Conservation (phyloP, 1,284 basidiomycete species). For the Flammula alnicola region DNA sequence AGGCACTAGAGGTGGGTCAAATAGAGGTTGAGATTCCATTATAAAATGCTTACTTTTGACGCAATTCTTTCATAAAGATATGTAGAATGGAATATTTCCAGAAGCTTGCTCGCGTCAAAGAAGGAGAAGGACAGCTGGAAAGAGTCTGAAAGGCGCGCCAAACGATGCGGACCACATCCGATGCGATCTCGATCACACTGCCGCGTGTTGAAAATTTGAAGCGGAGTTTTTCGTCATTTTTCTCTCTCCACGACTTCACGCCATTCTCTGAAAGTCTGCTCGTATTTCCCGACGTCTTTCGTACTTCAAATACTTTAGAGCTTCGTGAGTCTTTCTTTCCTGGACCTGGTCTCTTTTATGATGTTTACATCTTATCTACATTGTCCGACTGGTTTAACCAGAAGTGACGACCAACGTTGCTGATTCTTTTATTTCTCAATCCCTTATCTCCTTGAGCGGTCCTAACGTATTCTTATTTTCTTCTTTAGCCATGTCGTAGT, state of each 20-base stretch:
- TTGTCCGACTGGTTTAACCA: constrained; percentile 68
- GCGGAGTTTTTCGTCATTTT: constrained; percentile 31
- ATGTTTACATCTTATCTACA: constrained; percentile 81
- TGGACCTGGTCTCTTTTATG: constrained; percentile 23
- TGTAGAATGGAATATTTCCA: neutral
- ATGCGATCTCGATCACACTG: constrained; percentile 15
- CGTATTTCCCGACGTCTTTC: neutral
- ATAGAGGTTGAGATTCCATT: neutral
- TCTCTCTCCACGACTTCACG: neutral
- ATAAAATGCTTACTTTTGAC: neutral
- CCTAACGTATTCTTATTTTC: constrained; percentile 14
- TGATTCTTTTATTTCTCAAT: constrained; percentile 35
- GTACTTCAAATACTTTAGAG: neutral
- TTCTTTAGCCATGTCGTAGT: constrained; percentile 18
- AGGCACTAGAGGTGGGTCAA: constrained; percentile 53
- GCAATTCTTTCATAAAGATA: neutral
- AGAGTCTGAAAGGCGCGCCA: constrained; percentile 8
- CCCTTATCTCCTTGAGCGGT: constrained; percentile 10
- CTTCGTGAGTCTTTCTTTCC: constrained; percentile 22
- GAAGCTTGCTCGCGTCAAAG: neutral
- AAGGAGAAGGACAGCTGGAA: neutral
- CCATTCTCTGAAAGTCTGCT: too few species aligned
- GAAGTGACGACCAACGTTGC: constrained; percentile 46
- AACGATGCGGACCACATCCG: constrained; percentile 3
- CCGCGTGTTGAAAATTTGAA: constrained; percentile 23